phyloP scores from a whole-genome alignment of 352 stramenopile species.

The Globisporangium middletonii region DNA sequence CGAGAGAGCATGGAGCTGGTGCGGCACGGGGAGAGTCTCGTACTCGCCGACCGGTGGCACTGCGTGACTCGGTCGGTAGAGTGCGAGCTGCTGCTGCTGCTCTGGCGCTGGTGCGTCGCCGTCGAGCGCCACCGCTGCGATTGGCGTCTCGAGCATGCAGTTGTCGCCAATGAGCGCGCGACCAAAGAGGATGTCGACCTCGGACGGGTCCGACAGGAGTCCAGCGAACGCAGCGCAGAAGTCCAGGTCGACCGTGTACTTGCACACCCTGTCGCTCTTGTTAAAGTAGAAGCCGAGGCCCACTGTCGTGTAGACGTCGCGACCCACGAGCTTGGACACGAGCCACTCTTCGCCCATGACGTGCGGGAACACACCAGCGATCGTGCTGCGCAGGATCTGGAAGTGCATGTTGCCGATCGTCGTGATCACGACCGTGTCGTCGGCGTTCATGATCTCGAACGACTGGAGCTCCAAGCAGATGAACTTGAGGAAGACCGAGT shows the following conservation, averaged over 20 bases:
- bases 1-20: too few species aligned
- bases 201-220: constrained; percentile 12
- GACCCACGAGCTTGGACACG: constrained; percentile 19
- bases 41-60: too few species aligned
- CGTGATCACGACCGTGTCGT: constrained; percentile 19
- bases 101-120: too few species aligned
- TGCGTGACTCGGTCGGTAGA: neutral
- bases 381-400: constrained; percentile 24
- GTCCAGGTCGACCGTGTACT: constrained; percentile 21
- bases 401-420: constrained; percentile 16
- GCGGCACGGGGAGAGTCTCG: too few species aligned
- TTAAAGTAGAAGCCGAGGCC: constrained; percentile 22
- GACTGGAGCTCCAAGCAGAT: constrained; percentile 18
- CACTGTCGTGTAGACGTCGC: constrained; percentile 7
- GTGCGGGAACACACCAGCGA: constrained; percentile 22
- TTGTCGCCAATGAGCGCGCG: constrained; percentile 21
- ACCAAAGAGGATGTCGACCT: constrained; percentile 11
- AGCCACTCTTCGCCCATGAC: constrained; percentile 19
- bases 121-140: neutral
- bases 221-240: constrained; percentile 17
- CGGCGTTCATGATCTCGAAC: constrained; percentile 17
- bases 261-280: constrained; percentile 8
- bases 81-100: neutral
- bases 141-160: constrained; percentile 16
- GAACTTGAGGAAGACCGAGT: constrained; percentile 21